Percentiles rank a stretch among this genome's conserved stretches.
Evolutionary conservation across 2,329 filamentous ascomycete genomes (phyloP).

Genomic region (Alternaria dauci): DNA sequence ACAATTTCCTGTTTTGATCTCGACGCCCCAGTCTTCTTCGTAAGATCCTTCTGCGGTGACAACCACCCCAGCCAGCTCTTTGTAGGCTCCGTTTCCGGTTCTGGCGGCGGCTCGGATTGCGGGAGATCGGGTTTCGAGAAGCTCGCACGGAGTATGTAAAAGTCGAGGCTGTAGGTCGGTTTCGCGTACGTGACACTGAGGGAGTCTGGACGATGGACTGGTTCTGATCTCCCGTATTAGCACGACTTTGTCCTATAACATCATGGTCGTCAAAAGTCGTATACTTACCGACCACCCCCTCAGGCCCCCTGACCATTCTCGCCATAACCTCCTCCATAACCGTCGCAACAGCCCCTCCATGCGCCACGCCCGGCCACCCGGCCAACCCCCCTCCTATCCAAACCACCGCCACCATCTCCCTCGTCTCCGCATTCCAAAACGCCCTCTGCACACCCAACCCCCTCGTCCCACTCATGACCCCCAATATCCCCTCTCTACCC

Average conservation of each 20-base stretch:
- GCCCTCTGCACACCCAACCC: slow-evolving; percentile 64
- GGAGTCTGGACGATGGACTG: slow-evolving; percentile 44
- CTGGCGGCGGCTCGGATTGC: slow-evolving; percentile 34
- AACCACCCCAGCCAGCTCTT: slow-evolving; percentile 45
- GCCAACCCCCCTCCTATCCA: slow-evolving; percentile 70
- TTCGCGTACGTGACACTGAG: slow-evolving; percentile 67
- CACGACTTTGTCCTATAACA: neutral
- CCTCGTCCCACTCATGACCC: slow-evolving; percentile 47
- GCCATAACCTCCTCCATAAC: slow-evolving; percentile 74
- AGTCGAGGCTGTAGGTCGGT: slow-evolving; percentile 66
- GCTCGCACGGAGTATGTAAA: slow-evolving; percentile 68
- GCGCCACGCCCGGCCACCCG: slow-evolving; percentile 76
- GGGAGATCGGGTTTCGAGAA: slow-evolving; percentile 45
- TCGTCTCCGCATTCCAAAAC: slow-evolving; percentile 68
- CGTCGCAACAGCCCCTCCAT: slow-evolving; percentile 75
- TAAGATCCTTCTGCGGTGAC: slow-evolving; percentile 47
- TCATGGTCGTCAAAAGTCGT: neutral
- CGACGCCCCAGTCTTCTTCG: slow-evolving; percentile 53
- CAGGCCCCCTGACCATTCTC: slow-evolving; percentile 67
- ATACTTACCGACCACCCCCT: slow-evolving; percentile 38
- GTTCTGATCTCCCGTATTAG: slow-evolving; percentile 26
- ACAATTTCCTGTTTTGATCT: slow-evolving; percentile 55
- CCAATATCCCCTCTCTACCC: slow-evolving; percentile 39
- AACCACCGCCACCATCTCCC: slow-evolving; percentile 69
- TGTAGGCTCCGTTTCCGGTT: slow-evolving; percentile 34